Evolutionary conservation across 139 green algal species (phyloP).

Genomic region (Trebouxia sp.): DNA sequence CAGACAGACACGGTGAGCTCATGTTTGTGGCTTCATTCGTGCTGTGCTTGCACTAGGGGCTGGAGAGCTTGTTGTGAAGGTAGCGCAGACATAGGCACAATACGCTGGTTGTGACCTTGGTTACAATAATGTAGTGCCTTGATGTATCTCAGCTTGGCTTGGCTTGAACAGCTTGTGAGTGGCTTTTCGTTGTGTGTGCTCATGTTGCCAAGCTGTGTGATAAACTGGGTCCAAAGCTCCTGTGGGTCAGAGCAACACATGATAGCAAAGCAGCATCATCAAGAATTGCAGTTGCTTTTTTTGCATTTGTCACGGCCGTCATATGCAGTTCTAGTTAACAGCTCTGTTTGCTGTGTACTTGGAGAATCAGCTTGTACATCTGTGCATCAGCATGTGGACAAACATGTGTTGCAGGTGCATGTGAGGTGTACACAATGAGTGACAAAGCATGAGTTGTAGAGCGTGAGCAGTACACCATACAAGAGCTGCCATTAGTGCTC

Average conservation of each 20-base stretch:
- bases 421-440: not conserved
- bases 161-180: not conserved
- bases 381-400: not conserved
- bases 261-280: not conserved
- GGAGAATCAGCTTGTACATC: not conserved
- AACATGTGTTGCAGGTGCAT: not conserved
- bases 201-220: not conserved
- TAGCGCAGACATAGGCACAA: conserved; percentile 51
- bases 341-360: not conserved
- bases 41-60: conserved; percentile 69
- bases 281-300: not conserved
- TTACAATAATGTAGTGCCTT: not conserved
- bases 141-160: not conserved
- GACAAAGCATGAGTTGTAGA: not conserved
- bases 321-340: not conserved
- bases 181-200: not conserved
- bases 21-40: not conserved
- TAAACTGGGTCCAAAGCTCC: not conserved
- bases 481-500: not conserved
- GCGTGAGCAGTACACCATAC: not conserved
- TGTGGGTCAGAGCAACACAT: not conserved
- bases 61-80: conserved; percentile 63
- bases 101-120: conserved; percentile 28
- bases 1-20: not conserved
- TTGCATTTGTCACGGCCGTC: not conserved